Conservation (phyloP, 108 stramenopile genomes). For the Stephanodiscus minutulus region DNA sequence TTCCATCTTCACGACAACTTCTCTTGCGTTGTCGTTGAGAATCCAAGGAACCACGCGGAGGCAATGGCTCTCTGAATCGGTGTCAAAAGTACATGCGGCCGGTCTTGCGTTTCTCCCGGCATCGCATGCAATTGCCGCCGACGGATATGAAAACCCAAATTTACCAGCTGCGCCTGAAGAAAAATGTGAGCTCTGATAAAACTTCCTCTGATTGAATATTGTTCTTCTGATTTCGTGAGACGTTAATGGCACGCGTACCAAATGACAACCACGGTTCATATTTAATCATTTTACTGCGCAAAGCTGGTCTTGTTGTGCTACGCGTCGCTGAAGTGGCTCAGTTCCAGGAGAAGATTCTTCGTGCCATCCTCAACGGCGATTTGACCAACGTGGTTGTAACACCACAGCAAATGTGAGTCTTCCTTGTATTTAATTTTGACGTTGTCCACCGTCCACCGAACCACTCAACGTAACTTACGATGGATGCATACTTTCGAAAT, state of each 20-base stretch:
- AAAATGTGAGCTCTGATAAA: constrained; percentile 10
- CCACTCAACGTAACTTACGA: neutral
- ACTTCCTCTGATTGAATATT: neutral
- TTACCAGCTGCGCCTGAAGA: constrained; percentile 49
- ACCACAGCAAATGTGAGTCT: constrained; percentile 57
- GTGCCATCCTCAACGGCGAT: constrained; percentile 58
- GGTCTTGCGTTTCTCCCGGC: constrained; percentile 3
- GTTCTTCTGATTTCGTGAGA: neutral
- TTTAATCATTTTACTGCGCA: neutral
- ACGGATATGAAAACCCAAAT: constrained; percentile 41
- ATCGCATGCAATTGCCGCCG: constrained; percentile 10
- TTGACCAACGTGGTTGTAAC: constrained; percentile 48
- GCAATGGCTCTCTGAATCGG: constrained; percentile 14
- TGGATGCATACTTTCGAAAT: neutral
- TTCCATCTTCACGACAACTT: neutral
- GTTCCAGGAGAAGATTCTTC: constrained; percentile 73
- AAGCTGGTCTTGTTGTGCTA: constrained; percentile 57
- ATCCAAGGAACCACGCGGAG: constrained; percentile 4
- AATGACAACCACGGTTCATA: neutral
- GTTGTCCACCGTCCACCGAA: neutral
- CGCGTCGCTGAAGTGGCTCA: constrained; percentile 71
- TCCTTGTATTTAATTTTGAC: neutral
- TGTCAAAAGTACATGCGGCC: neutral
- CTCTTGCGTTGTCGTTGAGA: constrained; percentile 6
- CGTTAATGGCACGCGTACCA: neutral